Evolutionary conservation across 768 basidiomycete genomes (phyloP), one percentile per base, ranked within the genome.

Genomic region (Suillus cothurnatus): DNA sequence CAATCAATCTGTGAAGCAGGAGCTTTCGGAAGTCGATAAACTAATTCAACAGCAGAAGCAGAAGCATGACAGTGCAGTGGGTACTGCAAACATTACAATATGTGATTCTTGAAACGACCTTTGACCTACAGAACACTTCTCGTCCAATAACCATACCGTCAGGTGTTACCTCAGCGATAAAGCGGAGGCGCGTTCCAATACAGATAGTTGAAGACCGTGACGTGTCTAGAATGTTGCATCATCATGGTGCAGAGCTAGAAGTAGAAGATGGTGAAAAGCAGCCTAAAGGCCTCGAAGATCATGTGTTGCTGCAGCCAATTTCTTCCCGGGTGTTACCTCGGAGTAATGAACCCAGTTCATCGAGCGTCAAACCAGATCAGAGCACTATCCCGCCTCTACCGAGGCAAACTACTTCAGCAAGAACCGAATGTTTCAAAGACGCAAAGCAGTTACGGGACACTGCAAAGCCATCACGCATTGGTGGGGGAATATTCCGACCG

Each of bases 401-500:
- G 1, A 58, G 62, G n/a, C 64, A 45, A 36, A 61, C 26, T 14
- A 65, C 71, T 39, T 49, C 61, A 23, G 67, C 56, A 36, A 71
- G 67, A 61, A 61, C 67, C n/a, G 69, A 70, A 67, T 81, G 85
- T 2, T 91, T 90, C 74, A 76, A 80, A 66, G 85, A 88, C 32
- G 88, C 84, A 6, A 90, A 88, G 70, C 79, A 84, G 61, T 80
- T 80, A 0, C 85, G 90, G 32, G 83, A 86, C 17, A 79, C 62
- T 52, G 76, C 75, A 15, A 83, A 79, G 62, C 65, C 76, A 69
- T 80, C 78, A 62, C 81, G 81, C 47, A 83, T 87, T 4, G 87
- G 89, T 0, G 92, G 91, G 9, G 92, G 91, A 0, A 89, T 94
- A 60, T 91, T 94, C 77, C 84, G 87, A 32, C 77, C 81, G 3